phyloP scores from a whole-genome alignment of 2,329 filamentous ascomycete genomes.

The Verticillium nubilum region DNA sequence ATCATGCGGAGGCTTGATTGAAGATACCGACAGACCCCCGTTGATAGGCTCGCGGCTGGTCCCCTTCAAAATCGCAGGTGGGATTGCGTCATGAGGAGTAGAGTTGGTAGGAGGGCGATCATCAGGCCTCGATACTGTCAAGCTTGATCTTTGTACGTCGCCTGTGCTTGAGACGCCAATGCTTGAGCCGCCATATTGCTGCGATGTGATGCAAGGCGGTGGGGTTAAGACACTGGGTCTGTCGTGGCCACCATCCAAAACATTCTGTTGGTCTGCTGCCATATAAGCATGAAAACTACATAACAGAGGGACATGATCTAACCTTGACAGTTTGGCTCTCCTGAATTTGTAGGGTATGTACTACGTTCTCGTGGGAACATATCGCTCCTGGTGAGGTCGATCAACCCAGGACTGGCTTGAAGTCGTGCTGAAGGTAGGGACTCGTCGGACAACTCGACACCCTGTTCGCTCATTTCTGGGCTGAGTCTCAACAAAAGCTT shows the following conservation, averaged over 20 bases:
- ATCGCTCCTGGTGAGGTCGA: neutral
- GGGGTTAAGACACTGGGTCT: neutral
- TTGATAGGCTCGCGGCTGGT: neutral
- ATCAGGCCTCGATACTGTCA: neutral
- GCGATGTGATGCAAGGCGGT: neutral
- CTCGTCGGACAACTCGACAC: neutral
- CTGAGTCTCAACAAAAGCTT: neutral
- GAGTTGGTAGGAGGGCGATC: neutral
- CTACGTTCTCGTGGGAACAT: neutral
- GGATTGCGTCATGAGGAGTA: neutral
- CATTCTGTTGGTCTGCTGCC: neutral
- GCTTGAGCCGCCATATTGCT: neutral
- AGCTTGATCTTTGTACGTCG: neutral
- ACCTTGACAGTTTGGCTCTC: neutral
- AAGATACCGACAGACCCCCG: neutral
- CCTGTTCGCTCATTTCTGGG: neutral
- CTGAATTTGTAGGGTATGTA: neutral
- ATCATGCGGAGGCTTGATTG: neutral
- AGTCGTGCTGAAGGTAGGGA: neutral
- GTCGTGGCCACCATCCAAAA: neutral
- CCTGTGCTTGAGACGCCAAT: neutral
- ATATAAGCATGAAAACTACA: neutral
- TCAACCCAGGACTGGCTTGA: neutral
- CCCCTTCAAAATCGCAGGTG: neutral
- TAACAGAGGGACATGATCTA: neutral